Evolutionary conservation across 176 grass and related monocot species (phyloP), one percentile per base, ranked within the genome.

Genomic region (Hordeum vulgare): DNA sequence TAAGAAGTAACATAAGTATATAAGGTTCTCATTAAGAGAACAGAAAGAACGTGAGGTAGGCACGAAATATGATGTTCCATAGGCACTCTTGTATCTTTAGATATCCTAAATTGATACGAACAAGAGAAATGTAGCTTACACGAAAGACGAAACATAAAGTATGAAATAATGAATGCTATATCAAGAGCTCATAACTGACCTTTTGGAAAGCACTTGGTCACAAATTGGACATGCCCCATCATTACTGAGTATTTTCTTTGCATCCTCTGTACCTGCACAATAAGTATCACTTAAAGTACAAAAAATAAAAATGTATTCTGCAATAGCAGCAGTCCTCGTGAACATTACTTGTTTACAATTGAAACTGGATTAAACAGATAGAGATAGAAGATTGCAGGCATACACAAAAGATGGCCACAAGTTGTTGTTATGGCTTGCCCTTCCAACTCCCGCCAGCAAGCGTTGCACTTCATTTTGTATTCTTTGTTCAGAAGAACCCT

Each of bases 381-480:
- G 56, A 62, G n/a, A 83, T 60, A 68, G 49, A 34, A 72, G 51
- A 86, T 64, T 64, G 23, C 49, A 84, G 57, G 79, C 70, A 94
- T 97, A 94, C 91, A 97, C 53, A 94, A 83, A 65, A 97, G 79
- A 90, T 97, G 94, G n/a, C 94, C 91, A 40, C 94, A 97, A 20
- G 89, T 94, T 40, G 91, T 97, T 60, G 91, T 85, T 86, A 94
- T 36, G 34, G 94, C 87, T 75, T 82, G 87, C 72, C 91, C 92
- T 85, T 97, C 94, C 75, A 97, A 85, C 54, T 97, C 91, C 60
- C 77, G 68, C 91, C 91, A 97, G 61, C 91, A 97, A 90, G 91
- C 91, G 80, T 97, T 97, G 80, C 94, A 97, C 89, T 92, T 97
- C 94, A 94, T 97, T 57, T 73, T 85, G 67, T n/a, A 24, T 31